Conservation (phyloP, 176 grass and related monocot species). For the Pharus latifolius region DNA sequence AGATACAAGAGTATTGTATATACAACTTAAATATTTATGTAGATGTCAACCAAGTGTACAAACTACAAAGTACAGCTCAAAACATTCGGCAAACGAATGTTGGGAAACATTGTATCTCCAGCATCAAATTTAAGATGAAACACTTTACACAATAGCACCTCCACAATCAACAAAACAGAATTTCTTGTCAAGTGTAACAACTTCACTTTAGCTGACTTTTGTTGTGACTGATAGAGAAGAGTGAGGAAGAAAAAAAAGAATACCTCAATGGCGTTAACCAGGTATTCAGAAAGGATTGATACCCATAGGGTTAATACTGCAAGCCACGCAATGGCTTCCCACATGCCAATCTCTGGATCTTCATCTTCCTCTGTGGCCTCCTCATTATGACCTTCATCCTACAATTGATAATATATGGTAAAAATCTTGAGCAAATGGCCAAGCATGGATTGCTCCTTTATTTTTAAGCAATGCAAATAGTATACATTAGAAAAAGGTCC, state of each 20-base stretch:
- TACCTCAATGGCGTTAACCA: slow-evolving; percentile 90
- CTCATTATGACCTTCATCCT: slow-evolving; percentile 42
- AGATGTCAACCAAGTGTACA: too few species aligned
- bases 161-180: background rate
- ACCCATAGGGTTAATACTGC: slow-evolving; percentile 53
- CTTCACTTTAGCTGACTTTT: background rate
- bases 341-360: slow-evolving; percentile 59
- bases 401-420: background rate
- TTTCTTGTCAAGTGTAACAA: background rate
- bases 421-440: background rate
- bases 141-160: background rate
- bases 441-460: background rate
- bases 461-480: background rate
- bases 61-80: too few species aligned
- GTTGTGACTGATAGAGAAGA: background rate
- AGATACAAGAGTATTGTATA: too few species aligned
- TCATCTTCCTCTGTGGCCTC: slow-evolving; percentile 36
- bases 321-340: slow-evolving; percentile 70
- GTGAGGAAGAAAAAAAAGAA: background rate
- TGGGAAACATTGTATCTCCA: background rate
- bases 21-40: too few species aligned
- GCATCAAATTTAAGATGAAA: background rate
- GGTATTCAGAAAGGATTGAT: slow-evolving; percentile 73
- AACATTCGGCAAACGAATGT: background rate
- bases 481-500: too few species aligned